Percentiles rank a stretch among this genome's conserved stretches.
Conservation (phyloP, 2,329 filamentous ascomycete species). For the Pestalotiopsis sp. region DNA sequence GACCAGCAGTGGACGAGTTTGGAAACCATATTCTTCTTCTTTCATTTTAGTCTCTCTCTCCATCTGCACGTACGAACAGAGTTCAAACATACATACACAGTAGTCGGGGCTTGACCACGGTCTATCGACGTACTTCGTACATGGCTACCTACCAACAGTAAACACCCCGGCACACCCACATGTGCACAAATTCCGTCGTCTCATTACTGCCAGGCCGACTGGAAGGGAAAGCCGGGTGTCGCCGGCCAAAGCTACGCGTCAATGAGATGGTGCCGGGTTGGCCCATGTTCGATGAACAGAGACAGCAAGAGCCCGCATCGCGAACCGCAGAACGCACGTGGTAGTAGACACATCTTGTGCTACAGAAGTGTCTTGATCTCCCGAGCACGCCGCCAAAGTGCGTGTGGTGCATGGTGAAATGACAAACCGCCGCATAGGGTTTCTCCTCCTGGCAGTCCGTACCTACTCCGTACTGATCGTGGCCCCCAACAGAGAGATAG, state of each 20-base stretch:
- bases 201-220: neutral
- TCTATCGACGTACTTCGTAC: too few species aligned
- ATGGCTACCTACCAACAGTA: too few species aligned
- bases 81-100: too few species aligned
- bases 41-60: too few species aligned
- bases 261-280: neutral
- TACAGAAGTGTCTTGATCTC: neutral
- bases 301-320: neutral
- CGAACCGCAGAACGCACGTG: neutral
- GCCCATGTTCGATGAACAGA: neutral
- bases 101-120: too few species aligned
- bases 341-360: neutral
- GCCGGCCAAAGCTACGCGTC: neutral
- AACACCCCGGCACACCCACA: too few species aligned
- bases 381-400: neutral
- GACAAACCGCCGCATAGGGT: neutral
- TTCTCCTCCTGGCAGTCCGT: neutral
- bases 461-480: too few species aligned
- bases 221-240: neutral
- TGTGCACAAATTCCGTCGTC: neutral
- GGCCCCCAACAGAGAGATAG: too few species aligned
- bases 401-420: neutral
- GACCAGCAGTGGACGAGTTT: too few species aligned
- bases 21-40: too few species aligned
- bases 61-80: too few species aligned